phyloP scores from a whole-genome alignment of 345 rosid species.

The Nephelium lappaceum region DNA sequence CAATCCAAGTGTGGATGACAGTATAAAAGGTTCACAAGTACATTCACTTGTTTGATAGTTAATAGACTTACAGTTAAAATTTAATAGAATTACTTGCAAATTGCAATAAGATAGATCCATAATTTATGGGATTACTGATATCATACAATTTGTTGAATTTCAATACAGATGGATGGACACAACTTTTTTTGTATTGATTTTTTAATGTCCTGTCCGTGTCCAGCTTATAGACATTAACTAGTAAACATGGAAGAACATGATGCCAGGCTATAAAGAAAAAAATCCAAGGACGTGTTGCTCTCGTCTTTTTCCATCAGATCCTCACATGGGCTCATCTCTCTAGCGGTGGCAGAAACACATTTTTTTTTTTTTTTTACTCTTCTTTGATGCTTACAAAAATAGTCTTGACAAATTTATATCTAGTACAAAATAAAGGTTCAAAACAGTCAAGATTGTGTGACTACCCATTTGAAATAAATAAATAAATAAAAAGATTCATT shows the following conservation, averaged over 20 bases:
- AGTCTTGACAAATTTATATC: not conserved
- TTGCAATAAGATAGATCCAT: not conserved
- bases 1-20: not conserved
- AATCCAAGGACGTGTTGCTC: not conserved
- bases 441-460: not conserved
- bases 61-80: not conserved
- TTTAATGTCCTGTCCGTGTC: not conserved
- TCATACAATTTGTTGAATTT: not conserved
- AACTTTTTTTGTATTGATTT: not conserved
- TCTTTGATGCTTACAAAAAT: constrained; percentile 8
- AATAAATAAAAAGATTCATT: not conserved
- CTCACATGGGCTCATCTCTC: constrained; percentile 48
- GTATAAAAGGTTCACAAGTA: not conserved
- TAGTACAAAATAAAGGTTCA: not conserved
- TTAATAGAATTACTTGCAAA: not conserved
- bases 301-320: constrained; percentile 21
- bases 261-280: constrained; percentile 18
- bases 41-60: not conserved
- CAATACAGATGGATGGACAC: not conserved
- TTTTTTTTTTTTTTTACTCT: not conserved
- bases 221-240: constrained; percentile 23
- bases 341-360: constrained; percentile 11
- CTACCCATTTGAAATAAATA: not conserved
- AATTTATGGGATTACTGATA: not conserved
- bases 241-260: constrained; percentile 36